Base-by-base conservation (phyloP, 2,329 filamentous ascomycete species). In the Penicillium brasilianum region DNA sequence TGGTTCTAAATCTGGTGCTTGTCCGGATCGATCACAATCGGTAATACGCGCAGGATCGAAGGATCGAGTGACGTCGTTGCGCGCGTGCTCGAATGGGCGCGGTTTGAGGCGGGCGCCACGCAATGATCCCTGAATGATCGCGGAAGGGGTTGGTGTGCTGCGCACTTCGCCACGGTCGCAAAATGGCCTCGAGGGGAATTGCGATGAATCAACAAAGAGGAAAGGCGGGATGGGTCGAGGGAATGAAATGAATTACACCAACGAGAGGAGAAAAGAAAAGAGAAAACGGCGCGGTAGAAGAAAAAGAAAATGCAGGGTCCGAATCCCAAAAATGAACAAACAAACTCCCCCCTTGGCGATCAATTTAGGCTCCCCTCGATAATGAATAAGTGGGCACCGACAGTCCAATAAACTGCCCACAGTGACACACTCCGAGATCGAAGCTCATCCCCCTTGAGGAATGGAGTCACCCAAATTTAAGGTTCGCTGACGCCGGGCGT, bases 21-120 rank as follows among this genome's bases (percentile, higher is more conserved):
- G 44, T 48, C 22, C 7, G 44, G 28, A 20, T 48, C 44, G 14
- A 48, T 18, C n/a, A n/a, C 14, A 16, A 48, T 8, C 30, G 8
- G 30, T 6, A 9, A 34, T 20, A 34, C 4, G 48, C 30, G 28
- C 46, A 14, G 8, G 2, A 55, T 55, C 22, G 41, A 28, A 14
- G 8, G 2, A 55, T 55, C 22, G 41, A 28, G 32, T 36, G 13
- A 37, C 25, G 43, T 18, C 11, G 54, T n/a, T 36, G 44, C 11
- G 44, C 41, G 34, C 32, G 32, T 32, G 52, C 34, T 34, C 53
- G 8, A 30, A 16, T 4, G n/a, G 44, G 22, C 10, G 22, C 28
- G 58, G 46, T 39, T 49, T 57, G 11, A 46, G 34, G 30, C 28
- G 54, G 58, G 44, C 48, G 54, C 49, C 57, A 48, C 28, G 54